Evolutionary conservation across 192 early-diverging fungal genomes (phyloP), one percentile per base, ranked within the genome.

Genomic region (Pilaira anomala): DNA sequence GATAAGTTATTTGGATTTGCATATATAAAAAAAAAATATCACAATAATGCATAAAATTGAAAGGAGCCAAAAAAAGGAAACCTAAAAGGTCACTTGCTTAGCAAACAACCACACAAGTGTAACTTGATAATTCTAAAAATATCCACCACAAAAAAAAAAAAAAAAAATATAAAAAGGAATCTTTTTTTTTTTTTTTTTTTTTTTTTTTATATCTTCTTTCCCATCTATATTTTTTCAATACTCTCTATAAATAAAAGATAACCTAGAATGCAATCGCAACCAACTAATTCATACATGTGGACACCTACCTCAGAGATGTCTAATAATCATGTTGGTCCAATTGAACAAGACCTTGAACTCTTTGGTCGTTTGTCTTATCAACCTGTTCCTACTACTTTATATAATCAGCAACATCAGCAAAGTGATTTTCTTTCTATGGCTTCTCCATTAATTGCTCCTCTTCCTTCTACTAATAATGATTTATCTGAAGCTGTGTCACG

Each of bases 41-140:
- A 9, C 11, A 36, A 36, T 4, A 36, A 36, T 36, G 33, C 33
- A 36, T 36, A 3, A 36, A 33, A 33, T 33, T 33, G 30, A 33
- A 33, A 33, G 30, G 30, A 33, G 30, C 30, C 30, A 33, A 33
- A 33, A 33, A 2, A 33, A 33, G 7, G 7, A 33, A 33, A 2
- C 30, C 30, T 4, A 33, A 33, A 33, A 33, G 33, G 28, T 55
- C 53, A 55, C 30, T 26, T 55, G 53, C 29, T 55, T 30, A 55
- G 53, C 29, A 22, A 36, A 26, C 28, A 26, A 18, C n/a, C 4
- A 18, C 28, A 14, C 28, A 16, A 55, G 53, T 55, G 53, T 55
- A 55, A 55, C 53, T 36, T 36, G 33, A 36, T 36, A 18, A 55
- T 36, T 55, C 53, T 55, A 55, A 55, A 55, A 55, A 55, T 55